Evolutionary conservation across 768 basidiomycete species (phyloP), one percentile per base, ranked within the genome.

Genomic region (Rhodotorula taiwanensis): DNA sequence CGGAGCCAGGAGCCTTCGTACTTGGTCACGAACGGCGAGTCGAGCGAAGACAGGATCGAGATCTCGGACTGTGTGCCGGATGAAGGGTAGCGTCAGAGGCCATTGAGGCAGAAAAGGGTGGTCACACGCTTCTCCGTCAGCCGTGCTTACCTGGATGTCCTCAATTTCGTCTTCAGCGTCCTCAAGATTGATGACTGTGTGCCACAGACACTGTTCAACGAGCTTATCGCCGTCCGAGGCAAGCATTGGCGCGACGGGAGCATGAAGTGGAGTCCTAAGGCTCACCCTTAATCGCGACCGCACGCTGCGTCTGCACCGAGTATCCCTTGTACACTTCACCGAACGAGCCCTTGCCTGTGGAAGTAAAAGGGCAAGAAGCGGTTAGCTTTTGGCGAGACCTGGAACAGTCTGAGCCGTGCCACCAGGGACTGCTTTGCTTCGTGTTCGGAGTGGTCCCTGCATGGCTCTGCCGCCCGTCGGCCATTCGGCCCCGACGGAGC

Each of bases 271-370:
- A n/a, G n/a, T n/a, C n/a, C n/a, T n/a, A 10, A 49, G 31, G 18
- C 49, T 41, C 41, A 72, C 71, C 85, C 93, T 69, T 99, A 80
- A 99, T 98, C 49, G 95, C 95, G 30, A 99, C 95, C 1, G 94
- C 92, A 79, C 87, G 87, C 76, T 92, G 89, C 30, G 93, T 95
- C 62, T 90, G 83, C 75, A 90, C 90, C 78, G 98, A 93, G 73
- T 89, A 97, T 60, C 93, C 95, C 78, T 97, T 97, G 80, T 88
- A 97, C n/a, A 98, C 93, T 77, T 97, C 95, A 73, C 94, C 95
- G 73, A 99, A 98, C 9, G 93, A 97, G 36, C 94, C 94, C 77
- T 99, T 97, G 66, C 93, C 94, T 95, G 72, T 34, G 67, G 28
- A 55, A 45, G 55, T 10, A 28, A 23, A 47, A 5, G 31, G 23